Conservation (phyloP, 2,329 filamentous ascomycete species). For the Teratosphaeria zuluensis region DNA sequence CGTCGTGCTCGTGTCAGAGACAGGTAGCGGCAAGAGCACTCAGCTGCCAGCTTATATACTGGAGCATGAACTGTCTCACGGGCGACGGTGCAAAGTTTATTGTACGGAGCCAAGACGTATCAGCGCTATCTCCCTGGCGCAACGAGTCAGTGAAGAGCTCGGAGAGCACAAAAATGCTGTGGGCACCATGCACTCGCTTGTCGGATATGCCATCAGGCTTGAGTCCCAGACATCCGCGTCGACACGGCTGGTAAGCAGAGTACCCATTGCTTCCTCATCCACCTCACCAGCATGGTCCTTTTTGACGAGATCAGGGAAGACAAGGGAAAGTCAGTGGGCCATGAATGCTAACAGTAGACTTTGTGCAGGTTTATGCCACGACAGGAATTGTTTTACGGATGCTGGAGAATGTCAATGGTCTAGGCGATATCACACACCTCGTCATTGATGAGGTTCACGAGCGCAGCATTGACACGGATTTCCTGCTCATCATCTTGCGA, state of each 20-base stretch:
- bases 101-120: conserved; percentile 94
- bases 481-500: conserved; percentile 83
- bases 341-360: not conserved
- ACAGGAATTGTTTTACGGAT: conserved; percentile 93
- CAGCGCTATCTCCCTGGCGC: conserved; percentile 86
- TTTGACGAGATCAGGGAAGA: not conserved
- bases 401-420: conserved; percentile 79
- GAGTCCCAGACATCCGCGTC: conserved; percentile 77
- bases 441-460: conserved; percentile 98
- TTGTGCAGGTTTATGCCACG: conserved; percentile 55
- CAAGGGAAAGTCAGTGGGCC: no score
- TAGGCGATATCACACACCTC: conserved; percentile 83
- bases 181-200: conserved; percentile 71
- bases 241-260: conserved; percentile 58
- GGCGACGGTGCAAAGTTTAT: conserved; percentile 80
- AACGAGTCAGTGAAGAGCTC: conserved; percentile 87
- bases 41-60: conserved; percentile 92
- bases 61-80: conserved; percentile 74
- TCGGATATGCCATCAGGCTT: conserved; percentile 88
- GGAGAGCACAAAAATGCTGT: conserved; percentile 76
- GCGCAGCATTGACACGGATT: conserved; percentile 91
- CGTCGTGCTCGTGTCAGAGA: conserved; percentile 80
- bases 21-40: conserved; percentile 93
- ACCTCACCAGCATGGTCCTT: not conserved
- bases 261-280: not conserved